These are phyloP conservation scores for Diaporthe longicolla DNA, from an alignment of 2,329 filamentous ascomycete species.

Conservation along the genomic window DNA sequence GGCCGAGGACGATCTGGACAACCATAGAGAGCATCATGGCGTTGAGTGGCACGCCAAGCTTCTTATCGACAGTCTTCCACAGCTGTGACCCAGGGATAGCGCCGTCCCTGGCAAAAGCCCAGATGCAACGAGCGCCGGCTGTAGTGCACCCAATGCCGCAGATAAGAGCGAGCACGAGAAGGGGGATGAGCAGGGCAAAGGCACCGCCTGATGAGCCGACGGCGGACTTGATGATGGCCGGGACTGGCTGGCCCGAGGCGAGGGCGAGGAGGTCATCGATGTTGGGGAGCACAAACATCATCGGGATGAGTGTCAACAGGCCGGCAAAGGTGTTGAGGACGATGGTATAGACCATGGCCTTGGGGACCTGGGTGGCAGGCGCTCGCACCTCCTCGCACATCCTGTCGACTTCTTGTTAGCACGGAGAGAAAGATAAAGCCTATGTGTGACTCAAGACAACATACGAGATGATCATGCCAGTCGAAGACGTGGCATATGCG, in stretches of 20 bases:
- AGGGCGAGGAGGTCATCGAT: slow-evolving; percentile 67
- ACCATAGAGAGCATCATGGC: slow-evolving; percentile 80
- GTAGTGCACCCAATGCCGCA: slow-evolving; percentile 80
- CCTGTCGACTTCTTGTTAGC: slow-evolving; percentile 53
- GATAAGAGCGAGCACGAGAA: slow-evolving; percentile 76
- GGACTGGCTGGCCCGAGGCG: slow-evolving; percentile 72
- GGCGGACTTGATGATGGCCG: slow-evolving; percentile 73
- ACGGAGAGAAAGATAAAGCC: not conserved
- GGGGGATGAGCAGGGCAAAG: slow-evolving; percentile 73
- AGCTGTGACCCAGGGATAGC: slow-evolving; percentile 74
- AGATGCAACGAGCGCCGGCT: slow-evolving; percentile 76
- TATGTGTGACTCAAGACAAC: slow-evolving; percentile 48
- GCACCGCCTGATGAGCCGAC: slow-evolving; percentile 73
- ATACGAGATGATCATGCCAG: slow-evolving; percentile 85
- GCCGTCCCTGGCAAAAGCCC: slow-evolving; percentile 79
- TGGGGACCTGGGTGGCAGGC: slow-evolving; percentile 77
- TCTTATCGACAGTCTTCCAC: slow-evolving; percentile 74
- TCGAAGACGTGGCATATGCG: slow-evolving; percentile 81
- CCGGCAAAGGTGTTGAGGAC: slow-evolving; percentile 77
- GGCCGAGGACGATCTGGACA: slow-evolving; percentile 73
- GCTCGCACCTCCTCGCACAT: slow-evolving; percentile 82
- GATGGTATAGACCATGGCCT: slow-evolving; percentile 79
- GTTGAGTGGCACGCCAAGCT: slow-evolving; percentile 76
- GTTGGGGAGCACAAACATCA: slow-evolving; percentile 78
- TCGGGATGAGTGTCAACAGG: slow-evolving; percentile 76